phyloP scores from a whole-genome alignment of 2,329 filamentous ascomycete species.

The Diaporthe helianthi region DNA sequence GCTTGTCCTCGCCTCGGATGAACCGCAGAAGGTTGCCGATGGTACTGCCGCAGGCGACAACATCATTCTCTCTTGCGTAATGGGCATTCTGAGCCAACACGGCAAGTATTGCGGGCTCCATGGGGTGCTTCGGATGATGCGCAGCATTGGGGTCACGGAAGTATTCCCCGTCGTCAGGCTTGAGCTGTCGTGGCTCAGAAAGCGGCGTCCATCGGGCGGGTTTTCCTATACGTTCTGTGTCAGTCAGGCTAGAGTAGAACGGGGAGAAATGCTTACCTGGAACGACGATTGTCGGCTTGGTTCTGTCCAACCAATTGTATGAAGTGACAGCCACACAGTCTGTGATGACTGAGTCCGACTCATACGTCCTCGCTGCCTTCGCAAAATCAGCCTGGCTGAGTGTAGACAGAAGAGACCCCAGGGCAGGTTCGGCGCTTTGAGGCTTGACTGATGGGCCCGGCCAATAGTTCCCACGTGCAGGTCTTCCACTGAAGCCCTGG shows the following conservation, averaged over 20 bases:
- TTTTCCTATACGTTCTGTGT: slow-evolving; percentile 48
- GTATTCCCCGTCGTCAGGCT: slow-evolving; percentile 55
- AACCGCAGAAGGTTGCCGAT: slow-evolving; percentile 68
- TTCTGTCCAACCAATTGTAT: slow-evolving; percentile 47
- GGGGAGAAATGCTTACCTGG: slow-evolving; percentile 41
- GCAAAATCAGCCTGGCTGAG: slow-evolving; percentile 34
- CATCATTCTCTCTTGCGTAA: slow-evolving; percentile 52
- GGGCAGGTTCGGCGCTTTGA: slow-evolving; percentile 34
- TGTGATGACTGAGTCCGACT: slow-evolving; percentile 37
- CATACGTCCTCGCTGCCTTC: slow-evolving; percentile 32
- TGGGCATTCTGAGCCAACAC: slow-evolving; percentile 47
- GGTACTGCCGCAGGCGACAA: slow-evolving; percentile 67
- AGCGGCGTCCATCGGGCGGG: slow-evolving; percentile 59
- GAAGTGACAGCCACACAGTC: slow-evolving; percentile 42
- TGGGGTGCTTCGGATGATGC: slow-evolving; percentile 54
- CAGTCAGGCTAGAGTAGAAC: slow-evolving; percentile 9
- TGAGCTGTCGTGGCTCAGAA: slow-evolving; percentile 42
- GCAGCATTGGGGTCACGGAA: slow-evolving; percentile 63
- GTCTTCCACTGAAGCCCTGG: neutral
- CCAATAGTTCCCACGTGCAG: neutral
- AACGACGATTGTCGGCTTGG: slow-evolving; percentile 41
- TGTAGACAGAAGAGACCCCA: slow-evolving; percentile 36
- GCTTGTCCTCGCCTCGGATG: slow-evolving; percentile 49
- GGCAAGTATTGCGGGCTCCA: slow-evolving; percentile 55
- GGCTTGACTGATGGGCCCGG: neutral